A percentile compares a stretch with the other conserved stretches of the same genome.
Evolutionary conservation across 108 stramenopile species (phyloP).

Genomic region (Hondaea fermentalgiana): DNA sequence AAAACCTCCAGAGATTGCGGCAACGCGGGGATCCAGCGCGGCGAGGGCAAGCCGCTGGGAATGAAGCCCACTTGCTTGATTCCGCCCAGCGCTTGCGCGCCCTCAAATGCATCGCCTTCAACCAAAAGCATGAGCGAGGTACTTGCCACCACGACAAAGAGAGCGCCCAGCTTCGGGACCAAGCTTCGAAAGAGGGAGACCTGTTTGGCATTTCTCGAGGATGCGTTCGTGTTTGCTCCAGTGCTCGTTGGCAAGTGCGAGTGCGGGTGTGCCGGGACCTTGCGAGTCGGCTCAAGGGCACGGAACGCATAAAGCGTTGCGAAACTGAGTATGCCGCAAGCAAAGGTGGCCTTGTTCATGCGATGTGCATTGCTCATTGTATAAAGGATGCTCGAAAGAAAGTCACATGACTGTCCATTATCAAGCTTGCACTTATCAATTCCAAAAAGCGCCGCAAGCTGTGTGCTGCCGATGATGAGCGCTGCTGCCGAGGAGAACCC

Average conservation of each 20-base stretch:
- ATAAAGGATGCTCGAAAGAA: background rate
- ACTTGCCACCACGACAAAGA: background rate
- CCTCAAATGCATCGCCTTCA: too few species aligned
- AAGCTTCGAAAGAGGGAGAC: background rate
- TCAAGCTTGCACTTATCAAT: slow-evolving; percentile 25
- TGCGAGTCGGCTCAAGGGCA: background rate
- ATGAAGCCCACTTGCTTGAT: slow-evolving; percentile 1
- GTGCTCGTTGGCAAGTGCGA: too few species aligned
- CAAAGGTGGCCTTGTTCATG: background rate
- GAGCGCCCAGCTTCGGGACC: background rate
- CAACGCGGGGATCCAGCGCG: background rate
- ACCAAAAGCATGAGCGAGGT: background rate
- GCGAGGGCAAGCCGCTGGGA: background rate
- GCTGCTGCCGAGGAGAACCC: slow-evolving; percentile 77
- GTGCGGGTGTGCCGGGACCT: background rate
- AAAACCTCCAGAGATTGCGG: background rate
- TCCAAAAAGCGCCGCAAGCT: slow-evolving; percentile 69
- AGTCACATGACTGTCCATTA: background rate
- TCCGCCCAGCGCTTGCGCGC: too few species aligned
- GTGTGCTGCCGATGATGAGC: slow-evolving; percentile 68
- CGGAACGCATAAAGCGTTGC: background rate
- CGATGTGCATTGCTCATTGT: background rate
- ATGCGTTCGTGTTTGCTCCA: too few species aligned
- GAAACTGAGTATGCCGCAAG: background rate
- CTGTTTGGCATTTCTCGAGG: too few species aligned